These are phyloP conservation scores for Fusarium nygamai DNA, from an alignment of 2,329 filamentous ascomycete species.

Conservation along the genomic window DNA sequence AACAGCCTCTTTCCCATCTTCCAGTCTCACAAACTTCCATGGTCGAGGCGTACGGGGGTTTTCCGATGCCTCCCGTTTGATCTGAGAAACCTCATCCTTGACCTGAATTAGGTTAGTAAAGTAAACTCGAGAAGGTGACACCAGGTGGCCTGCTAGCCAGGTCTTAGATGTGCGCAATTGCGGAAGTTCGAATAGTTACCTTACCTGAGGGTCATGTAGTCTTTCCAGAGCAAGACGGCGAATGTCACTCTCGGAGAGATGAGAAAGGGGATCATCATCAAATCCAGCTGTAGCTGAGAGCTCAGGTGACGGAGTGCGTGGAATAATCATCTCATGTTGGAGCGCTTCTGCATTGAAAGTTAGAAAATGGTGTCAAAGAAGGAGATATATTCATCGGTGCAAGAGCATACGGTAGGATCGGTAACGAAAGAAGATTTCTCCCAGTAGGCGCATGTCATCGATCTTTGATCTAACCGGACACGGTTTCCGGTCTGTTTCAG, in stretches of 20 bases:
- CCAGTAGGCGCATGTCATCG: not conserved
- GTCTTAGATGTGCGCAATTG: rapidly evolving
- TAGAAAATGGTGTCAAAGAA: not conserved
- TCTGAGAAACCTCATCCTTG: not conserved
- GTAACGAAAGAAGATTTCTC: constrained; percentile 32
- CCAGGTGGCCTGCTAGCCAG: not conserved
- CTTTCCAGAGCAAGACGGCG: constrained; percentile 34
- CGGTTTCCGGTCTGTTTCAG: not conserved
- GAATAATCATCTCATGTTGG: constrained; percentile 37
- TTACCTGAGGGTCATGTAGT: constrained; percentile 27
- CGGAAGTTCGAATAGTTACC: rapidly evolving
- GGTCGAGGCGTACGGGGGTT: not conserved
- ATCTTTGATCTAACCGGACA: not conserved
- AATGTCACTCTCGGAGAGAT: constrained; percentile 28
- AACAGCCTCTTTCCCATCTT: constrained; percentile 19
- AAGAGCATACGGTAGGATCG: constrained; percentile 33
- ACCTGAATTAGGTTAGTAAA: not conserved
- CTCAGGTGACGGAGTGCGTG: constrained; percentile 14
- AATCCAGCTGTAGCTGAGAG: not conserved
- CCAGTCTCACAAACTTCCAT: constrained; percentile 25
- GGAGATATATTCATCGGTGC: not conserved
- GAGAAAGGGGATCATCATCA: not conserved
- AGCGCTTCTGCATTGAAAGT: constrained; percentile 27
- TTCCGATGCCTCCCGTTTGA: constrained; percentile 22
- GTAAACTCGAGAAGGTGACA: not conserved